Base-by-base conservation (phyloP, 192 early-diverging fungal species). In the Linnemannia zychae region DNA sequence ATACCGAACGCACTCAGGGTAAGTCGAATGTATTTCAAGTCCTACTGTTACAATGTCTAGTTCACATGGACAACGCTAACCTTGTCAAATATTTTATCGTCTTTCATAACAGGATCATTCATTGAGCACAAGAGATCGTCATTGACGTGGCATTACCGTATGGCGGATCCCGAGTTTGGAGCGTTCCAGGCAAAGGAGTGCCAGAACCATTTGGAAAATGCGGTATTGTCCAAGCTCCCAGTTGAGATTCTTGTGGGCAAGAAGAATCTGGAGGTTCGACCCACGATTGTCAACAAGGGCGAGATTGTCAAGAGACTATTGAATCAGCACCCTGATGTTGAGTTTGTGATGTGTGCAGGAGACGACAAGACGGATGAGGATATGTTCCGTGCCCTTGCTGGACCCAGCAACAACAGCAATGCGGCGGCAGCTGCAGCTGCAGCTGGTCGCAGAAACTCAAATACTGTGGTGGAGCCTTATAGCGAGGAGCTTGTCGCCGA, bases 301-400 rank as follows among this genome's bases (percentile, higher is more conserved):
- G 97, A 99, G 83, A 99, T 99, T 79, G 96, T 99, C 66, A 97
- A 98, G 87, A 90, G 96, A 13, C 83, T 99, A 73, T 76, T 97
- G 22, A 72, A 84, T 13, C 86, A 84, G 65, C 87, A 92, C 65
- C 91, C 93, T 20, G 92, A 92, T 33, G 92, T 93, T 75, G 97
- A 97, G 74, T 99, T 99, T 93, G 93, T 98, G 6, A 89, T 97
- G 57, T 99, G 98, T 84, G 96, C 95, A 33, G 98, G 99, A 18
- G 97, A 99, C 85, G 98, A 98, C 88, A 94, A 95, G 86, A 99
- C 98, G 7, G 99, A 99, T 77, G 97, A 99, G 86, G 98, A 98
- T 86, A 99, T 99, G 97, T 99, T 99, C 86, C 90, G 91, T 68
- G 92, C 91, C 0, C 81, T 99, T 72, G 75, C 87, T 38, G 80